Evolutionary conservation across 2,329 filamentous ascomycete species (phyloP), one percentile per base, ranked within the genome.

Genomic region (Diaporthe velutina): DNA sequence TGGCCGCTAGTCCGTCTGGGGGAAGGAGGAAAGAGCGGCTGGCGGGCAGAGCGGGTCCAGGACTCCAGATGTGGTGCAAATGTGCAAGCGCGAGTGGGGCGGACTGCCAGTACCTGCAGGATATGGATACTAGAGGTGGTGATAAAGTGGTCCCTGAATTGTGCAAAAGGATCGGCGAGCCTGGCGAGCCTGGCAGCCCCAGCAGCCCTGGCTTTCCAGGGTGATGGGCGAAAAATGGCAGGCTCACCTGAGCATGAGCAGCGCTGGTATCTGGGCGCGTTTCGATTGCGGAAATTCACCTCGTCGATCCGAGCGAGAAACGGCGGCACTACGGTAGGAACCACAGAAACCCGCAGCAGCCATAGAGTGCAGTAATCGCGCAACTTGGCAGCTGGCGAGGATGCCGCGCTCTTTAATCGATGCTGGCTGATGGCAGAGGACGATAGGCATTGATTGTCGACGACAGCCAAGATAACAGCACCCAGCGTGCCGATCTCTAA

Each of bases 211-310:
- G 35, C 22, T 12, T 61, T 61, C 38, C 58, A 45, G 61, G 61
- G 61, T 66, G 28, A 30, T n/a, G 42, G 19, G n/a, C 42, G 42
- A 67, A 67, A 67, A 67, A 42, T 52, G 28, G 22, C 45, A 67
- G 61, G 42, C 45, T 67, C 61, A 67, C 61, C 61, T 67, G 61
- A 67, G 61, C 61, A 67, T 67, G 61, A 67, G 61, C 61, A 67
- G 61, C 25, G 61, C 30, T 52, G 61, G 22, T 19, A 67, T 67
- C 61, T 67, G 61, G 64, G 64, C 64, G 40, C 48, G 33, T 40
- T 13, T 40, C 64, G 33, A 68, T 40, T 68, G 64, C n/a, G 70
- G 70, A 52, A 61, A 71, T 71, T 61, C 55, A 42, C 42, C 13
- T 61, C 38, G 70, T 54, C 55, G 70, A 71, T 71, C 70, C 4